Conservation (phyloP, 257 asterid species). For the Solanum lignicaule region DNA sequence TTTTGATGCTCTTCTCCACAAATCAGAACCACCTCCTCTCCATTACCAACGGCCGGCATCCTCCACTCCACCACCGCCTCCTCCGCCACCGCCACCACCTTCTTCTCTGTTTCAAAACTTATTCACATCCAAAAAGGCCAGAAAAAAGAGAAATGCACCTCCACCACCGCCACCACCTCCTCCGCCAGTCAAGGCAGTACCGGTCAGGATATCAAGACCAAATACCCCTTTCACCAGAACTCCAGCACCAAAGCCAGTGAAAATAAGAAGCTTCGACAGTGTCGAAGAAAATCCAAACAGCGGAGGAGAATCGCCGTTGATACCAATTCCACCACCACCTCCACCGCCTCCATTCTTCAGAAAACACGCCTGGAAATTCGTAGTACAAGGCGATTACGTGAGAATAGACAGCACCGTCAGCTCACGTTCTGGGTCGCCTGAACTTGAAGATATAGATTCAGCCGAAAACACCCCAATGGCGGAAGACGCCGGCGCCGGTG, state of each 20-base stretch:
- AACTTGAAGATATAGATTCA: conserved; percentile 49
- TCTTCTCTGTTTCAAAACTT: conserved; percentile 53
- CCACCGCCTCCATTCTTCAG: conserved; percentile 63
- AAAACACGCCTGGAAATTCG: conserved; percentile 66
- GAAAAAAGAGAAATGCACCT: conserved; percentile 38
- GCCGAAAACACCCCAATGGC: conserved; percentile 43
- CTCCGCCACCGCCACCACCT: conserved; percentile 38
- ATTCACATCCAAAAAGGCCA: conserved; percentile 53
- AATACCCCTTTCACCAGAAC: neutral
- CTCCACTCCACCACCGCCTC: conserved; percentile 31
- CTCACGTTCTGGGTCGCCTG: conserved; percentile 72
- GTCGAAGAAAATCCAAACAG: conserved; percentile 37
- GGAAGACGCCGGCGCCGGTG: conserved; percentile 15
- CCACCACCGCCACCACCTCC: conserved; percentile 22
- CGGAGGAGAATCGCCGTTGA: conserved; percentile 57
- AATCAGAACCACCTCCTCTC: conserved; percentile 32
- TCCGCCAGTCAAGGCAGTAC: neutral
- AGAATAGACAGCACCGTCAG: conserved; percentile 54
- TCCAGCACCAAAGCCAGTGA: conserved; percentile 12
- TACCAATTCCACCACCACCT: conserved; percentile 54
- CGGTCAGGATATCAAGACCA: neutral
- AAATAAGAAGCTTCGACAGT: conserved; percentile 21
- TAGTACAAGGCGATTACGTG: conserved; percentile 75
- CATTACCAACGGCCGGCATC: conserved; percentile 28
- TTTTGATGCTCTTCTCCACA: conserved; percentile 53